Percentiles rank a stretch among this genome's conserved stretches.
These are phyloP conservation scores for Lepraria neglecta DNA, from an alignment of 495 filamentous ascomycete species.

Conservation along the genomic window DNA sequence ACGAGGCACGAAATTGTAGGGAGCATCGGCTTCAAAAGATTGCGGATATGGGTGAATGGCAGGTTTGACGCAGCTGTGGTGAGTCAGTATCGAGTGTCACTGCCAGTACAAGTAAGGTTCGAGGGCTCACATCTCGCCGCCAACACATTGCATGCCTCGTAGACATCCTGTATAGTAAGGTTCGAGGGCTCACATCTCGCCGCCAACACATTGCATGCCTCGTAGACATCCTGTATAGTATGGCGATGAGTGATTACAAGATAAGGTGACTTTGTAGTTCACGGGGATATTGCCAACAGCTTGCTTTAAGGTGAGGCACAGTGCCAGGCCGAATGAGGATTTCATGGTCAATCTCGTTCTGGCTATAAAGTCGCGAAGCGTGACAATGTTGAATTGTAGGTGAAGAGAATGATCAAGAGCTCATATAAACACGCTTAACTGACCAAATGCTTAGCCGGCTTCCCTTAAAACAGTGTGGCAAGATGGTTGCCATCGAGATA, in stretches of 20 bases:
- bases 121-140: constrained; percentile 24
- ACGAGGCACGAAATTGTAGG: constrained; percentile 3
- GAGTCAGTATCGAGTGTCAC: constrained; percentile 19
- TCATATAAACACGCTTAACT: too few species aligned
- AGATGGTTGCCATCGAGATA: too few species aligned
- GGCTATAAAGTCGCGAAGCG: too few species aligned
- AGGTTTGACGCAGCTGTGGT: constrained; percentile 18
- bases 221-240: constrained; percentile 34
- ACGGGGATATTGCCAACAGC: constrained; percentile 37
- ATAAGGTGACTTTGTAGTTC: constrained; percentile 33
- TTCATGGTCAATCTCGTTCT: constrained; percentile 1
- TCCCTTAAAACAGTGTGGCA: too few species aligned
- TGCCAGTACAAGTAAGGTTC: background rate
- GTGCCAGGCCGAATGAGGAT: background rate
- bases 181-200: constrained; percentile 18
- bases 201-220: constrained; percentile 36
- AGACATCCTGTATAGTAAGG: constrained; percentile 33
- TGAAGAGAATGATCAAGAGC: too few species aligned
- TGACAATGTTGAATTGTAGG: too few species aligned
- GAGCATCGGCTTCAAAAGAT: constrained; percentile 24
- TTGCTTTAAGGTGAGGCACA: background rate
- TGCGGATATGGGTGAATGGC: constrained; percentile 23
- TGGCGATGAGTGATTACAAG: constrained; percentile 27
- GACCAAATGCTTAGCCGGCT: too few species aligned
- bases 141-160: constrained; percentile 36